Conservation (phyloP, 2,329 filamentous ascomycete genomes). For the Diaporthe capsici region DNA sequence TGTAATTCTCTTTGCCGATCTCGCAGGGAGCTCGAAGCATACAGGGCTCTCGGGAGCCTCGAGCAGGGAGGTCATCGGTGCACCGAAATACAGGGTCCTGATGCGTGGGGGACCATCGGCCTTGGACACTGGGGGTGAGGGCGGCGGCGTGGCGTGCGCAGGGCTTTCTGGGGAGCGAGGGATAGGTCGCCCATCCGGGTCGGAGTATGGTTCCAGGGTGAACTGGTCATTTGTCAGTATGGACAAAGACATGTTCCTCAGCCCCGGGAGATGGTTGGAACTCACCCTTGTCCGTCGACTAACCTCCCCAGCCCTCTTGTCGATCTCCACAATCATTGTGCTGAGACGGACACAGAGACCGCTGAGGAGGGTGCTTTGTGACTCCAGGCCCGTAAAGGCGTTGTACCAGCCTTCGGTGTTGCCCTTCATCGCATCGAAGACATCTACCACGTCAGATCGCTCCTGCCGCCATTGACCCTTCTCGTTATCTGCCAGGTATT, state of each 20-base stretch:
- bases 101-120: slow-evolving; percentile 47
- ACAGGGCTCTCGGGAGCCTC: slow-evolving; percentile 41
- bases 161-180: slow-evolving; percentile 38
- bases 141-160: slow-evolving; percentile 40
- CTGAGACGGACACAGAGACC: slow-evolving; percentile 79
- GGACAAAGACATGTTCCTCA: slow-evolving; percentile 27
- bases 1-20: slow-evolving; percentile 42
- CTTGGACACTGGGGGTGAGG: slow-evolving; percentile 39
- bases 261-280: slow-evolving; percentile 35
- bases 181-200: slow-evolving; percentile 34
- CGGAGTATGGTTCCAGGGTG: slow-evolving; percentile 39
- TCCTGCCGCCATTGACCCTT: slow-evolving; percentile 73
- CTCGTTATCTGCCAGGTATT: slow-evolving; percentile 79
- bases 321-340: slow-evolving; percentile 86
- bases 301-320: slow-evolving; percentile 85
- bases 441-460: slow-evolving; percentile 75
- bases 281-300: slow-evolving; percentile 83
- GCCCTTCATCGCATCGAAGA: slow-evolving; percentile 91
- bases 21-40: slow-evolving; percentile 43
- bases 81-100: slow-evolving; percentile 47
- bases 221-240: slow-evolving; percentile 40
- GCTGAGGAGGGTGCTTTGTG: slow-evolving; percentile 79
- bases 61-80: slow-evolving; percentile 38
- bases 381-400: slow-evolving; percentile 82
- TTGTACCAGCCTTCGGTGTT: slow-evolving; percentile 93